These are phyloP conservation scores for Sphenostylis stenocarpa DNA, from an alignment of 306 rosid species.

Conservation along the genomic window DNA sequence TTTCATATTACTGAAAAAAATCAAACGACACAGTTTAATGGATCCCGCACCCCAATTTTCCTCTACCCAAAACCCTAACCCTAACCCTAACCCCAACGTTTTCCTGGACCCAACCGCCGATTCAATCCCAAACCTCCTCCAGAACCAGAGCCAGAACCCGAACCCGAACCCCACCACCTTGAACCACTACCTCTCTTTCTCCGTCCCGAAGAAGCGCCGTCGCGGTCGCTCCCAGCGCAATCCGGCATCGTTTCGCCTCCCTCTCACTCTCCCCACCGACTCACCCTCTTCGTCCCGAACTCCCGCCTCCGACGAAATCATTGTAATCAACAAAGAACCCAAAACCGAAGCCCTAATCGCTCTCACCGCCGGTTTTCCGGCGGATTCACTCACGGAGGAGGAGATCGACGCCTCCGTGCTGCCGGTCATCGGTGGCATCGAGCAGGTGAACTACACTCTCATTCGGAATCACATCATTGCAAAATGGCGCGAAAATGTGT, in stretches of 20 bases:
- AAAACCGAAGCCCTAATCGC: slow-evolving; percentile 85
- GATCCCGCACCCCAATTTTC: slow-evolving; percentile 46
- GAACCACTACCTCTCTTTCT: slow-evolving; percentile 53
- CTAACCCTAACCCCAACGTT: slow-evolving; percentile 27
- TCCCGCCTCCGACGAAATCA: slow-evolving; percentile 77
- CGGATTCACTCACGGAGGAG: slow-evolving; percentile 87
- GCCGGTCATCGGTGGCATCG: slow-evolving; percentile 77
- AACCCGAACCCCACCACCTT: slow-evolving; percentile 35
- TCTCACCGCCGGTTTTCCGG: slow-evolving; percentile 82
- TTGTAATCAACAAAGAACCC: slow-evolving; percentile 82
- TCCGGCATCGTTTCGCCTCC: slow-evolving; percentile 58
- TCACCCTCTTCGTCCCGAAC: slow-evolving; percentile 39
- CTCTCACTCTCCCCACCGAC: slow-evolving; percentile 29
- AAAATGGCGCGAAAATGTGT: slow-evolving; percentile 88
- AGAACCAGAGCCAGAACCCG: slow-evolving; percentile 30
- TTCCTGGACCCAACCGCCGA: slow-evolving; percentile 18
- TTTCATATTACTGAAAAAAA: neutral
- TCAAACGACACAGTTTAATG: slow-evolving; percentile 19
- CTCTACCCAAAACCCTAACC: slow-evolving; percentile 46
- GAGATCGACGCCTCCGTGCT: slow-evolving; percentile 81
- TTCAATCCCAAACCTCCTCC: slow-evolving; percentile 42
- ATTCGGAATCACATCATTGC: slow-evolving; percentile 90
- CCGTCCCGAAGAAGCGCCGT: slow-evolving; percentile 84
- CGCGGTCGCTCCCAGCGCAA: slow-evolving; percentile 83
- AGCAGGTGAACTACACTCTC: slow-evolving; percentile 92